Conservation (phyloP, 2,329 filamentous ascomycete genomes). For the Penicillium sclerotigenum region DNA sequence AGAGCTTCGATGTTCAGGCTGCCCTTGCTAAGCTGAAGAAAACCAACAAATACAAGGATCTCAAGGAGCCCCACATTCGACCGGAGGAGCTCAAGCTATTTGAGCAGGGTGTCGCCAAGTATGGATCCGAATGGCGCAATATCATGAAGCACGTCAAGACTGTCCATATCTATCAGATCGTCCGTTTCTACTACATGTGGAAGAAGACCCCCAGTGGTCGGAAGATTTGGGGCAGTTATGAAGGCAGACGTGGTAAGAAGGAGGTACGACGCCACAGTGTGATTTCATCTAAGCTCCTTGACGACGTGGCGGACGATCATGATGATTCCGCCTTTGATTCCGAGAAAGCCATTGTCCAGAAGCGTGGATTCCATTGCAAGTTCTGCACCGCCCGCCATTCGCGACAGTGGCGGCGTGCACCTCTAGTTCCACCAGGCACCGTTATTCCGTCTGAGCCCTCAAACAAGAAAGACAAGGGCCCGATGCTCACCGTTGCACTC, state of each 20-base stretch:
- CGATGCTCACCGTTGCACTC: constrained; percentile 72
- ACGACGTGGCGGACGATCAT: constrained; percentile 86
- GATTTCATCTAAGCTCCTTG: constrained; percentile 68
- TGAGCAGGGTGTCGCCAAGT: constrained; percentile 85
- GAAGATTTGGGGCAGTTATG: constrained; percentile 85
- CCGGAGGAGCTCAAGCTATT: constrained; percentile 82
- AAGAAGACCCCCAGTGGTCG: constrained; percentile 86
- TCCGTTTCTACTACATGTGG: constrained; percentile 96
- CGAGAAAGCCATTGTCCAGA: constrained; percentile 74
- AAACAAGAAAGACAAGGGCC: constrained; percentile 70
- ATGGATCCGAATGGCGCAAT: constrained; percentile 80
- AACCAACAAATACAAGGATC: constrained; percentile 63
- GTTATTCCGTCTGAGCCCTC: constrained; percentile 63
- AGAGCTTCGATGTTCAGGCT: constrained; percentile 67
- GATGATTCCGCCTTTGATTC: constrained; percentile 96
- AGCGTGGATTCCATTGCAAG: constrained; percentile 86
- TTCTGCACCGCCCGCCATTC: constrained; percentile 80
- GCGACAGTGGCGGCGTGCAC: constrained; percentile 87
- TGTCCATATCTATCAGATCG: constrained; percentile 73
- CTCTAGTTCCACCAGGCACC: constrained; percentile 68
- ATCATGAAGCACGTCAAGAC: constrained; percentile 80
- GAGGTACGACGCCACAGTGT: constrained; percentile 65
- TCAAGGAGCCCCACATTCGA: constrained; percentile 80
- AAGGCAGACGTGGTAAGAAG: constrained; percentile 85
- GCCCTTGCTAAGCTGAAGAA: constrained; percentile 69